Base-by-base conservation (phyloP, 371 early-diverging fungal genomes). In the Capillidium heterosporum region DNA sequence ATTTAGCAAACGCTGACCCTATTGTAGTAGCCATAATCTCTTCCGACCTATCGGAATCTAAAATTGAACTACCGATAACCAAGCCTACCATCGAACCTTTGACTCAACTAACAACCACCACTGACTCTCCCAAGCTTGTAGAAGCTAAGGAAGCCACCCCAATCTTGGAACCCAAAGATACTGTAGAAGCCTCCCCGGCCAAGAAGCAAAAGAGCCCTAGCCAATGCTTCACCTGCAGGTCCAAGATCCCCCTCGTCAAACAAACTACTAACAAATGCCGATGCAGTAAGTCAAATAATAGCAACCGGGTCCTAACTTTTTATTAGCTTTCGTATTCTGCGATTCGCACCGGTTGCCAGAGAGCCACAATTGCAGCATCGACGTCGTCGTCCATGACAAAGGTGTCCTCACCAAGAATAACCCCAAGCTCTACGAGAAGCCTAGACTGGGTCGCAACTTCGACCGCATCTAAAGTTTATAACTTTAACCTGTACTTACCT, bases 221-320 rank as follows among this genome's bases (percentile, higher is more conserved):
- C 51, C 72, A 82, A 61, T 87, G 88, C 61, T 80, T 75, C 63
- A 65, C 72, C 60, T 87, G 88, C 67, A 68, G 82, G 62, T 71
- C 72, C 32, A 85, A 82, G 75, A 72, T 87, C 35, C 84, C 83
- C 44, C 69, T 85, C 43, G 84, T 81, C 51, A 87, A 87, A 67
- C 87, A 87, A 69, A 75, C 80, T 7, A 78, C 76, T 54, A 85
- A 85, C 71, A 82, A 78, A 66, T 87, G 88, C 65, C 75, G 82
- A 52, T 87, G 88, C 62, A 72, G 71, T 71, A 64, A 62, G 65
- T 28, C n/a, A 32, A 21, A 19, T 41, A 8, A 42, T 11, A 43
- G 23, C 42, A 0, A 40, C 26, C 21, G 11, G 32, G n/a, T 46
- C 15, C 17, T 8, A 8, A 28, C 19, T 13, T 52, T 46, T 39